Percentiles rank a stretch among this genome's conserved stretches.
These are phyloP conservation scores for Oryza officinalis DNA, from an alignment of 176 grass and related monocot species.

Conservation along the genomic window DNA sequence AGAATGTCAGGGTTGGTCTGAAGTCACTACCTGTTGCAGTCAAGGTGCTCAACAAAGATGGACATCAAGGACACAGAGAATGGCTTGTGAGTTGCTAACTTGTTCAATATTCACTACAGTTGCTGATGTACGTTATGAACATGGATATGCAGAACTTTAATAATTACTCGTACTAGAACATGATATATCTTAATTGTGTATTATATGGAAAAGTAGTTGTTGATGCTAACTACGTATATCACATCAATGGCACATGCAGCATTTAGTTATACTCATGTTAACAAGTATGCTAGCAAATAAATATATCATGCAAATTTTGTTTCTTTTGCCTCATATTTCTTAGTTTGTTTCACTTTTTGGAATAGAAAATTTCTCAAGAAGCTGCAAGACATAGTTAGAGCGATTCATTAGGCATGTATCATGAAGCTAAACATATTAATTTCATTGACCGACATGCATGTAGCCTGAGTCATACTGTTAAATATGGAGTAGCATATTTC, in stretches of 20 bases:
- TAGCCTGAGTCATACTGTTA: neutral
- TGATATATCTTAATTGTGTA: slow-evolving; percentile 2
- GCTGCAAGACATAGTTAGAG: slow-evolving; percentile 14
- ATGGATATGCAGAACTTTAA: neutral
- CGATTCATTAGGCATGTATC: slow-evolving; percentile 11
- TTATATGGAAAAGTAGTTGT: neutral
- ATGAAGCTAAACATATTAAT: neutral
- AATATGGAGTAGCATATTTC: slow-evolving; percentile 1
- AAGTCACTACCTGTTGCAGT: slow-evolving; percentile 96
- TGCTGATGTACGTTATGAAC: neutral
- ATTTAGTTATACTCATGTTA: neutral
- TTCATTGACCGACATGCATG: neutral
- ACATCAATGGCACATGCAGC: neutral
- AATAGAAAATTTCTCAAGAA: neutral
- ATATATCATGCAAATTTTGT: neutral
- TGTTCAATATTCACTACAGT: slow-evolving; percentile 10
- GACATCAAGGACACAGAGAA: slow-evolving; percentile 96
- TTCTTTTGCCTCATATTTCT: slow-evolving; percentile 12
- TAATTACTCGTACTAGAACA: neutral
- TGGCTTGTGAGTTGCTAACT: slow-evolving; percentile 92
- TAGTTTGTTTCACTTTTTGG: neutral
- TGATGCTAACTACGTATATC: neutral
- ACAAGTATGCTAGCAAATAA: slow-evolving; percentile 6
- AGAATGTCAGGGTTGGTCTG: slow-evolving; percentile 95
- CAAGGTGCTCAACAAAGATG: slow-evolving; percentile 98